Evolutionary conservation across 371 early-diverging fungal species (phyloP).

Genomic region (Apophysomyces ossiformis): DNA sequence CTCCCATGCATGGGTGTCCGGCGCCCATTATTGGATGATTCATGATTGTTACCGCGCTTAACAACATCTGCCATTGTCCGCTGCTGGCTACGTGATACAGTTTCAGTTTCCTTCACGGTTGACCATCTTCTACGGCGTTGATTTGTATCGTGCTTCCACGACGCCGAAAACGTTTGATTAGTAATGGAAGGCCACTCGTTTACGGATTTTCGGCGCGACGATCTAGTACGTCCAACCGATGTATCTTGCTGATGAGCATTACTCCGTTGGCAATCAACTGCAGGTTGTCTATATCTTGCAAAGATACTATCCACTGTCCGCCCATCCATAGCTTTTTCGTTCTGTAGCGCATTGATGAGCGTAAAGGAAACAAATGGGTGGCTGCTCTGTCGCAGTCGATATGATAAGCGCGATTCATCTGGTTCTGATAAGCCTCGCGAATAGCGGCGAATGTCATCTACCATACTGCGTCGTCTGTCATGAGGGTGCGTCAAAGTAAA

Average conservation of each 20-base stretch:
- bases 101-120: conserved; percentile 22
- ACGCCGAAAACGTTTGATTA: conserved; percentile 12
- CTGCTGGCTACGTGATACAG: not conserved
- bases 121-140: conserved; percentile 34
- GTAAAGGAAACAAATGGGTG: not conserved
- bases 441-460: not conserved
- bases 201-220: conserved; percentile 12
- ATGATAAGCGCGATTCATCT: not conserved
- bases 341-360: not conserved
- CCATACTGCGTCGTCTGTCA: not conserved
- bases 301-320: conserved; percentile 30
- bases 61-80: conserved; percentile 20
- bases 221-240: not conserved
- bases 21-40: conserved; percentile 7
- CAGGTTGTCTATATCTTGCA: conserved; percentile 22
- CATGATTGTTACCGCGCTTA: conserved; percentile 6
- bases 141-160: not conserved
- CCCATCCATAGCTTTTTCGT: not conserved
- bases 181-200: conserved; percentile 27
- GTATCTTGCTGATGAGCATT: conserved; percentile 1
- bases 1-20: conserved; percentile 10
- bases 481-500: not conserved
- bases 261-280: not conserved
- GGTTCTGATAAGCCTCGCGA: not conserved
- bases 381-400: not conserved